A percentile compares a stretch with the other conserved stretches of the same genome.
phyloP scores from a whole-genome alignment of 176 grass and related monocot species.

The Puccinellia tenuiflora region DNA sequence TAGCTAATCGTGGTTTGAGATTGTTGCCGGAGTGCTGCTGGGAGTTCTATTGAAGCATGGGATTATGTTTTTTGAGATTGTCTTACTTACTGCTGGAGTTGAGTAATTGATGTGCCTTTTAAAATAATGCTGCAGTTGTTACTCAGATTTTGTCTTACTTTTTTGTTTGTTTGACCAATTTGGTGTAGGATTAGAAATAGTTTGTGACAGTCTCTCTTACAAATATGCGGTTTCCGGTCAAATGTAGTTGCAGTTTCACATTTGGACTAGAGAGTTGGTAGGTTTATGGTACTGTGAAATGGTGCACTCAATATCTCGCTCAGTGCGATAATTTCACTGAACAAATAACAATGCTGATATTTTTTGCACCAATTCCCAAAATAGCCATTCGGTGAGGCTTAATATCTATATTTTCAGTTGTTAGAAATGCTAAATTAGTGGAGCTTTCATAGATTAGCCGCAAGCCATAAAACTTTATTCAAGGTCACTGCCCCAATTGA shows the following conservation, averaged over 20 bases:
- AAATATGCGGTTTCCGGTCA: not conserved
- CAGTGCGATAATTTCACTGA: not conserved
- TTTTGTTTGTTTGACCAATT: not conserved
- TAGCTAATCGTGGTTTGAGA: not conserved
- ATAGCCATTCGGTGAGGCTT: not conserved
- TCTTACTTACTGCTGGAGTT: not conserved
- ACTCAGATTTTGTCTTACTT: not conserved
- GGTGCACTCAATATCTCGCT: not conserved
- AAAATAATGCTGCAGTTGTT: not conserved
- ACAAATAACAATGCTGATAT: not conserved
- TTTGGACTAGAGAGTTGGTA: not conserved
- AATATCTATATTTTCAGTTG: not conserved
- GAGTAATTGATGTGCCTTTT: not conserved
- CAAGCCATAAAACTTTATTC: not conserved
- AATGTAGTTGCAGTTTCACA: not conserved
- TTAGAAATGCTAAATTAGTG: constrained; percentile 2
- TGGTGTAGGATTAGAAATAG: not conserved
- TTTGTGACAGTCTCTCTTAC: not conserved
- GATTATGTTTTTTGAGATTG: not conserved
- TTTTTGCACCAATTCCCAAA: not conserved
- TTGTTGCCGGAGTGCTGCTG: not conserved
- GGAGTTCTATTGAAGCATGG: not conserved
- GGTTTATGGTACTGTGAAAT: not conserved
- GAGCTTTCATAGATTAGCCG: not conserved
- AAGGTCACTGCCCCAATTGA: not conserved